A percentile compares a stretch with the other conserved stretches of the same genome.
Evolutionary conservation across 1,139 yeast species (phyloP).

Genomic region (Saccharomyces pastorianus): DNA sequence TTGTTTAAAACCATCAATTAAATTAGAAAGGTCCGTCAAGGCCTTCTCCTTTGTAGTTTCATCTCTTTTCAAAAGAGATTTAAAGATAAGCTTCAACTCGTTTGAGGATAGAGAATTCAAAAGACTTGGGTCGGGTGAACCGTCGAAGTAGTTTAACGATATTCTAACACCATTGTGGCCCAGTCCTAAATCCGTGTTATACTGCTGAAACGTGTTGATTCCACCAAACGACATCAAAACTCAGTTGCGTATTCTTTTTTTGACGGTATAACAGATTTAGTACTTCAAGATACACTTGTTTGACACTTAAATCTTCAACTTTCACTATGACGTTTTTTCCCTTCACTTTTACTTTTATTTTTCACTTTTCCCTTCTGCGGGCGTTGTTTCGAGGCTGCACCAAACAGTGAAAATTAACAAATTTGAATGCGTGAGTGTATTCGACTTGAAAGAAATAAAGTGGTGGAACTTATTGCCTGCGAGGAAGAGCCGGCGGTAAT

Average conservation of each 20-base stretch:
- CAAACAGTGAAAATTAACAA: neutral
- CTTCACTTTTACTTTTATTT: neutral
- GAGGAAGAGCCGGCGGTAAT: neutral
- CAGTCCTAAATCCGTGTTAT: constrained; percentile 27
- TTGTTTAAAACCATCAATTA: constrained; percentile 30
- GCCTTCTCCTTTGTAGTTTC: constrained; percentile 80
- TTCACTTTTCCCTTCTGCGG: neutral
- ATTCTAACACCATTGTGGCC: constrained; percentile 54
- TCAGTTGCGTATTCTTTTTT: neutral
- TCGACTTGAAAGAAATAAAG: neutral
- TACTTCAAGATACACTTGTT: neutral
- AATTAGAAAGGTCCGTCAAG: constrained; percentile 43
- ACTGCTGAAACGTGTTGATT: constrained; percentile 23
- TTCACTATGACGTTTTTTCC: neutral
- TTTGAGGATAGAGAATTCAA: constrained; percentile 40
- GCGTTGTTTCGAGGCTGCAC: neutral
- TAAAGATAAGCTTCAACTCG: constrained; percentile 58
- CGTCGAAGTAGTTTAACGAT: constrained; percentile 68
- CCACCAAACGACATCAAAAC: constrained; percentile 26
- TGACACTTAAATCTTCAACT: neutral
- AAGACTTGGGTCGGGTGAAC: constrained; percentile 58
- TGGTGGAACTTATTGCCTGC: neutral
- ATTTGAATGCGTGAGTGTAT: neutral
- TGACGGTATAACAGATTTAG: neutral
- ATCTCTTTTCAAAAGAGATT: constrained; percentile 68